Conservation (phyloP, 1,284 basidiomycete species). For the Hymenochaete sp. region DNA sequence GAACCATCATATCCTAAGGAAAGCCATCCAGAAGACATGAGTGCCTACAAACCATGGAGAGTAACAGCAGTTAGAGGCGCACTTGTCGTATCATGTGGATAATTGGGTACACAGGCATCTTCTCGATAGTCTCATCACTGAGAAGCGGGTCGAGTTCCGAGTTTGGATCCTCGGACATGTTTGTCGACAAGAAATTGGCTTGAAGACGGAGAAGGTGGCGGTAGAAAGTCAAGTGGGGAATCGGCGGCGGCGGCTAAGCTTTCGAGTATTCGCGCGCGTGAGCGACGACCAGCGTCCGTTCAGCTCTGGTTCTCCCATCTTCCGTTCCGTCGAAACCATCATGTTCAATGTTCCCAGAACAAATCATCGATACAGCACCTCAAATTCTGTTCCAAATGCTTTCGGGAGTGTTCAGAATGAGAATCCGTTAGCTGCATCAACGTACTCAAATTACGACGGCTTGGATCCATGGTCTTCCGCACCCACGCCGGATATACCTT, state of each 20-base stretch:
- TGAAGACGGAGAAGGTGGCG: not conserved
- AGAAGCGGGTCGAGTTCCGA: slow-evolving; percentile 30
- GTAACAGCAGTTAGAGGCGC: slow-evolving; percentile 21
- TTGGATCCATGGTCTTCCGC: slow-evolving; percentile 83
- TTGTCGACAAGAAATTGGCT: too few species aligned
- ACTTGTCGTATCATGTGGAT: slow-evolving; percentile 62
- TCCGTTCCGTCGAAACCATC: too few species aligned
- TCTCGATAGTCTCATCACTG: slow-evolving; percentile 38
- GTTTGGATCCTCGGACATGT: slow-evolving; percentile 1
- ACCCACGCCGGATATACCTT: slow-evolving; percentile 67
- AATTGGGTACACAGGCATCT: slow-evolving; percentile 60
- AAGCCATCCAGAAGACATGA: slow-evolving; percentile 10
- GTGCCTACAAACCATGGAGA: slow-evolving; percentile 3
- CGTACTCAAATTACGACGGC: slow-evolving; percentile 71
- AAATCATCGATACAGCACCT: slow-evolving; percentile 52
- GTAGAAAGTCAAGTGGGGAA: not conserved
- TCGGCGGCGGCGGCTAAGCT: too few species aligned
- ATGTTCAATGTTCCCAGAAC: slow-evolving; percentile 78
- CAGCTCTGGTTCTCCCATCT: too few species aligned
- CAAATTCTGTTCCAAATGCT: slow-evolving; percentile 36
- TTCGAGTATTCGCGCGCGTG: too few species aligned
- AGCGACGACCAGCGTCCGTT: too few species aligned
- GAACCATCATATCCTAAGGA: slow-evolving; percentile 51
- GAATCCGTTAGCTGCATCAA: slow-evolving; percentile 65
- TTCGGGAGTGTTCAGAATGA: slow-evolving; percentile 70